Percentiles rank a stretch among this genome's conserved stretches.
phyloP scores from a whole-genome alignment of 495 filamentous ascomycete genomes.

The Copromyces sp. region DNA sequence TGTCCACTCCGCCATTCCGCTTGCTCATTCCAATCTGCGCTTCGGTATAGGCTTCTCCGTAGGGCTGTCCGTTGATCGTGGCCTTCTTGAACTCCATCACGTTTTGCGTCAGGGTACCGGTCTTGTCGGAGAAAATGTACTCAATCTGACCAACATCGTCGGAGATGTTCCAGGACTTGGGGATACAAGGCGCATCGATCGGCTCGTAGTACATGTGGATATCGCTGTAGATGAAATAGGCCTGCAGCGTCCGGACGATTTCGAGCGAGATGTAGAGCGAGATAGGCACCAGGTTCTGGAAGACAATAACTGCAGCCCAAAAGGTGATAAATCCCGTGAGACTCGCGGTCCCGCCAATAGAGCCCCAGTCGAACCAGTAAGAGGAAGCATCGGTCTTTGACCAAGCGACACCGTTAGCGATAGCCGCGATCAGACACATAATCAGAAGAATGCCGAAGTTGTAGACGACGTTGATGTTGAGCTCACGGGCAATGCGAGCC shows the following conservation, averaged over 20 bases:
- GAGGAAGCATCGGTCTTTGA: constrained; percentile 59
- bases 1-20: constrained; percentile 66
- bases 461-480: constrained; percentile 96
- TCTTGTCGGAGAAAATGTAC: constrained; percentile 99
- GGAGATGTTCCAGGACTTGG: constrained; percentile 98
- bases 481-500: constrained; percentile 75
- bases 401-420: constrained; percentile 82
- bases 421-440: constrained; percentile 81
- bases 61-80: constrained; percentile 85
- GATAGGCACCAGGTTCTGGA: constrained; percentile 98
- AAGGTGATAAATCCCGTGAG: constrained; percentile 92
- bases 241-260: constrained; percentile 87
- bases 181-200: constrained; percentile 87
- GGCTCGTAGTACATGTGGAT: constrained; percentile 91
- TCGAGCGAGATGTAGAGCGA: constrained; percentile 96
- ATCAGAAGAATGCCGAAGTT: constrained; percentile 86
- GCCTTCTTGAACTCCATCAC: constrained; percentile 99
- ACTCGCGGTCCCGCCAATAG: constrained; percentile 64
- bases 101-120: constrained; percentile 95
- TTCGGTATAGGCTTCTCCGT: constrained; percentile 96
- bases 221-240: constrained; percentile 96
- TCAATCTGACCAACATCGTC: constrained; percentile 98
- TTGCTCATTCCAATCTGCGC: constrained; percentile 92
- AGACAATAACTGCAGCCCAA: constrained; percentile 86
- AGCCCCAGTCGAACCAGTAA: constrained; percentile 77